Percentiles rank a stretch among this genome's conserved stretches.
Conservation (phyloP, 2,329 filamentous ascomycete species). For the Albophoma yamanashiensis region DNA sequence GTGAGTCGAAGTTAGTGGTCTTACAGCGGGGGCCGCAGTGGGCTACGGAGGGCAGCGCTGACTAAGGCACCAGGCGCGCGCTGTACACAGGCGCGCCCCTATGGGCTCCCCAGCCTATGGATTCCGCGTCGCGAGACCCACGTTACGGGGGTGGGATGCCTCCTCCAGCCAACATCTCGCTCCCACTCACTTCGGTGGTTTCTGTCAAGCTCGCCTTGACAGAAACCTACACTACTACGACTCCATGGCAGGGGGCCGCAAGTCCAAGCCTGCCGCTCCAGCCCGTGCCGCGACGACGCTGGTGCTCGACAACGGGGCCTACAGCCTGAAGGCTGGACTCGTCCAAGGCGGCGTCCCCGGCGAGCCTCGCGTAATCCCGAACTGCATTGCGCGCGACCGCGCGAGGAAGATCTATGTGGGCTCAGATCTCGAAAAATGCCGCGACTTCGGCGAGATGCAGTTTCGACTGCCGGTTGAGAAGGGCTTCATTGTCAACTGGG, state of each 20-base stretch:
- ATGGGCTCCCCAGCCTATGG: too few species aligned
- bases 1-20: too few species aligned
- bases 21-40: too few species aligned
- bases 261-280: conserved; percentile 39
- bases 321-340: conserved; percentile 85
- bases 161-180: neutral
- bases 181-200: neutral
- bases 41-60: too few species aligned
- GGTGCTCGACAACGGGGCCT: conserved; percentile 86
- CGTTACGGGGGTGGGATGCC: neutral
- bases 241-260: conserved; percentile 35
- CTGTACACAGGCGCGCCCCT: too few species aligned
- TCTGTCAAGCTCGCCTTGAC: neutral
- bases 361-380: conserved; percentile 66
- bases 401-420: conserved; percentile 71
- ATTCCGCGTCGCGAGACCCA: neutral
- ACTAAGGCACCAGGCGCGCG: too few species aligned
- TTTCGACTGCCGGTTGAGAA: conserved; percentile 89
- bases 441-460: conserved; percentile 78
- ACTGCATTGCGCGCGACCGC: conserved; percentile 78
- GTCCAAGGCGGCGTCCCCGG: conserved; percentile 35
- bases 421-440: conserved; percentile 66
- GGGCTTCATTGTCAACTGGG: conserved; percentile 94
- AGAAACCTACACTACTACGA: neutral
- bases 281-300: conserved; percentile 57